phyloP scores from a whole-genome alignment of 257 asterid genomes.

The Solanum rostratum region DNA sequence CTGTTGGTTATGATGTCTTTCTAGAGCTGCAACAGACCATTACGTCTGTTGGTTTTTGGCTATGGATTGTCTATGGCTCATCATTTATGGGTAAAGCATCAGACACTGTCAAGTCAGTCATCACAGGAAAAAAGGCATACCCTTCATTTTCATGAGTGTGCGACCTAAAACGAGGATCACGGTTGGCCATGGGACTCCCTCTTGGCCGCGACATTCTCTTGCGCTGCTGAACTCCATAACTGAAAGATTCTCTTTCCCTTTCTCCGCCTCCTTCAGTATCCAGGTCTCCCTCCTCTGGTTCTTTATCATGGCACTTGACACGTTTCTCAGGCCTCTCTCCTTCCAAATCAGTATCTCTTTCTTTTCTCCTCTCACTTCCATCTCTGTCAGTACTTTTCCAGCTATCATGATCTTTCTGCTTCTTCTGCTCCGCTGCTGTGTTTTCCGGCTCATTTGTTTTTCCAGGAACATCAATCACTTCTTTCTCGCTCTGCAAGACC shows the following conservation, averaged over 20 bases:
- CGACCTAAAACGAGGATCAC: conserved; percentile 55
- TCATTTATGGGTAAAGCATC: neutral
- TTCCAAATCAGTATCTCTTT: conserved; percentile 69
- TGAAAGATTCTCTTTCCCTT: conserved; percentile 54
- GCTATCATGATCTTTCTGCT: conserved; percentile 52
- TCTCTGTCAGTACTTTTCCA: conserved; percentile 65
- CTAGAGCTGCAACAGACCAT: neutral
- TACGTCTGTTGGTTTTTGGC: neutral
- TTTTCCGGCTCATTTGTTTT: conserved; percentile 47
- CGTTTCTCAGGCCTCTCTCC: conserved; percentile 74
- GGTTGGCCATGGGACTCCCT: conserved; percentile 78
- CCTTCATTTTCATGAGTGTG: conserved; percentile 66
- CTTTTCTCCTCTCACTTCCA: conserved; percentile 62
- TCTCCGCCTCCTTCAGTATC: conserved; percentile 61
- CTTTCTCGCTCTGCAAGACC: conserved; percentile 45
- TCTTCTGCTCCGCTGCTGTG: conserved; percentile 40
- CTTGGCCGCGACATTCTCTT: conserved; percentile 85
- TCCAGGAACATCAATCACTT: conserved; percentile 40
- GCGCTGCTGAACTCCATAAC: conserved; percentile 76
- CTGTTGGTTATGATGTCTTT: neutral
- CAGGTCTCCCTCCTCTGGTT: conserved; percentile 56
- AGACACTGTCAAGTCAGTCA: neutral
- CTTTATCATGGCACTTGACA: conserved; percentile 55
- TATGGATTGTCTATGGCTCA: neutral
- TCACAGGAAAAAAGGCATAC: conserved; percentile 29